Evolutionary conservation across 768 basidiomycete genomes (phyloP), one percentile per base, ranked within the genome.

Genomic region (Psilocybe sp.): DNA sequence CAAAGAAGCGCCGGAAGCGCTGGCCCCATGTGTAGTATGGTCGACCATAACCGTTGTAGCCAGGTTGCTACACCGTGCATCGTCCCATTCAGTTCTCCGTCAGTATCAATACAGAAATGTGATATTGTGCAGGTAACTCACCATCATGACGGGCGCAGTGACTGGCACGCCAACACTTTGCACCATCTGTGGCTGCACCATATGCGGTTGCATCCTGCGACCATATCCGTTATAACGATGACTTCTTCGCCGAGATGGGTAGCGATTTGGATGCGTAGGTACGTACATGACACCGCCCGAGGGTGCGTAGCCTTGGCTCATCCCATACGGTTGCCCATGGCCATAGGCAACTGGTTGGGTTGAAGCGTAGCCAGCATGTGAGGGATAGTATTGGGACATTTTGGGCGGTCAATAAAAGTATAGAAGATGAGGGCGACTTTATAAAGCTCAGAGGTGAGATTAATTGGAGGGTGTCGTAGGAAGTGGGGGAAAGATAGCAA

Each of bases 1-100:
- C 80, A 54, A 81, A 79, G 67, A 81, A 80, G 28, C 73, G 76
- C 36, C 76, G 73, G 31, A 81, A 48, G 40, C 80, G 78, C 20
- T 77, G 72, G 32, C 71, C 73, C 13, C 74, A 69, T 1, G 76
- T 62, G 20, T 69, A 58, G 31, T 64, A 54, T 33, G 55, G 54
- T 50, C 64, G 55, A 35, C 64, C 60, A 18, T 61, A 54, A 0
- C 63, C 54, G 40, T 50, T 52, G 46, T 64, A 57, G 48, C 61
- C 63, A 7, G 70, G 64, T 60, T 70, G 67, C 65, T 67, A 45
- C 28, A 40, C 43, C 52, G 41, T 42, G 23, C 23, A 28, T 28
- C 23, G 23, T 28, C 23, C 3, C 23, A 35, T 14, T 13, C 19
- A 23, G 31, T 32, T 12, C 20, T 20, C 31, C 38, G 40, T 48